Conservation (phyloP, 495 filamentous ascomycete species). For the Platismatia glauca region DNA sequence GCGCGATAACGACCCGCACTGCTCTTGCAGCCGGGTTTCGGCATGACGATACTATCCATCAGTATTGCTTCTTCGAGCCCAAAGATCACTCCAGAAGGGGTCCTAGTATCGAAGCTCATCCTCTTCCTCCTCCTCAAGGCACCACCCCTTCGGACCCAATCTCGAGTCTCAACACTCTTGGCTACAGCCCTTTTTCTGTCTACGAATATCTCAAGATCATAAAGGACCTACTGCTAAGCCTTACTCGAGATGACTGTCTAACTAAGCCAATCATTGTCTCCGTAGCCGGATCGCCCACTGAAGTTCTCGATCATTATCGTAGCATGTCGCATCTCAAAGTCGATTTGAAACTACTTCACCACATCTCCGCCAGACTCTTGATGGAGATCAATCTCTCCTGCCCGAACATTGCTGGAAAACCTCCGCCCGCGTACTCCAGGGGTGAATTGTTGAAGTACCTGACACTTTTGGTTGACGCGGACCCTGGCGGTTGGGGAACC, state of each 20-base stretch:
- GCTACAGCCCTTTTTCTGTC: slow-evolving; percentile 35
- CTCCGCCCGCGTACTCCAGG: slow-evolving; percentile 57
- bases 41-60: slow-evolving; percentile 41
- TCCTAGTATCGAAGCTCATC: background rate
- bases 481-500: background rate
- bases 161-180: slow-evolving; percentile 36
- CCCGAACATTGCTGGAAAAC: slow-evolving; percentile 57
- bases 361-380: slow-evolving; percentile 19
- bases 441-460: slow-evolving; percentile 42
- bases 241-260: background rate
- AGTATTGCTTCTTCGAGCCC: slow-evolving; percentile 35
- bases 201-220: slow-evolving; percentile 27
- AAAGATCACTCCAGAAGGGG: slow-evolving; percentile 16
- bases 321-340: slow-evolving; percentile 21
- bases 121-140: background rate
- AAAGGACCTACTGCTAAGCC: slow-evolving; percentile 24
- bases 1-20: slow-evolving; percentile 63
- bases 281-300: slow-evolving; percentile 49
- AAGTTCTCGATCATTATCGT: slow-evolving; percentile 40
- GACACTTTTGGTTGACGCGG: slow-evolving; percentile 23
- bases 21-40: slow-evolving; percentile 49
- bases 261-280: slow-evolving; percentile 58
- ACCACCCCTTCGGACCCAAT: slow-evolving; percentile 16
- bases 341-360: slow-evolving; percentile 20
- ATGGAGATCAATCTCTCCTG: slow-evolving; percentile 68